These are phyloP conservation scores for Histomonas meleagridis DNA, from an alignment of 208 protist species.

Conservation along the genomic window DNA sequence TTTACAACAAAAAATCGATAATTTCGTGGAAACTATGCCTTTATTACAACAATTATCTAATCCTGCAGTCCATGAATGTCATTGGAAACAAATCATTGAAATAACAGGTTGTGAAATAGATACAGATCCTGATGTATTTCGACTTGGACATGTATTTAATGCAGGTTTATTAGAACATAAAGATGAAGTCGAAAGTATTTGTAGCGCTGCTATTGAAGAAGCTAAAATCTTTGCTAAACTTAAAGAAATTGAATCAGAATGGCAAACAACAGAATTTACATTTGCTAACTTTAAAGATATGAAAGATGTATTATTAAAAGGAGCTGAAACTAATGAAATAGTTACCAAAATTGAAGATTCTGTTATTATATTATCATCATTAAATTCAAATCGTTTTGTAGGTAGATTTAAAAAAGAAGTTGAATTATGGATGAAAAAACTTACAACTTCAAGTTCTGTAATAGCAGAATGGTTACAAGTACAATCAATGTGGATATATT, in stretches of 20 bases:
- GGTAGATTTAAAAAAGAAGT: slow-evolving; percentile 60
- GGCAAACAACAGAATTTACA: slow-evolving; percentile 49
- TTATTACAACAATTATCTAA: slow-evolving; percentile 56
- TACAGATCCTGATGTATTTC: slow-evolving; percentile 36
- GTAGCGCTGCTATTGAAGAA: slow-evolving; percentile 61
- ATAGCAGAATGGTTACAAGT: slow-evolving; percentile 64
- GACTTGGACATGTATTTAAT: slow-evolving; percentile 60
- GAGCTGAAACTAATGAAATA: slow-evolving; percentile 22
- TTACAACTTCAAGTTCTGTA: slow-evolving; percentile 54
- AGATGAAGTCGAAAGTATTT: slow-evolving; percentile 68
- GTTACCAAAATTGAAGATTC: slow-evolving; percentile 34
- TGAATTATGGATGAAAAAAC: slow-evolving; percentile 53
- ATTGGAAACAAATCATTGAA: slow-evolving; percentile 62
- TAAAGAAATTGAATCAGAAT: slow-evolving; percentile 50
- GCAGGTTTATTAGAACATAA: slow-evolving; percentile 48
- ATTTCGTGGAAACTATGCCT: slow-evolving; percentile 61
- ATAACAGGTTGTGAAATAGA: slow-evolving; percentile 49
- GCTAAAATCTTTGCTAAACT: slow-evolving; percentile 63
- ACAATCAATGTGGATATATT: slow-evolving; percentile 74
- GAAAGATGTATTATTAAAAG: slow-evolving; percentile 56
- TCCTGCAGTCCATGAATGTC: slow-evolving; percentile 55
- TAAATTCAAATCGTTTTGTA: slow-evolving; percentile 57
- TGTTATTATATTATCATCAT: not conserved
- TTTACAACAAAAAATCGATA: slow-evolving; percentile 61
- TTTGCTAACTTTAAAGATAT: slow-evolving; percentile 60